Conservation (phyloP, 768 basidiomycete genomes). For the Kwoniella bestiolae region DNA sequence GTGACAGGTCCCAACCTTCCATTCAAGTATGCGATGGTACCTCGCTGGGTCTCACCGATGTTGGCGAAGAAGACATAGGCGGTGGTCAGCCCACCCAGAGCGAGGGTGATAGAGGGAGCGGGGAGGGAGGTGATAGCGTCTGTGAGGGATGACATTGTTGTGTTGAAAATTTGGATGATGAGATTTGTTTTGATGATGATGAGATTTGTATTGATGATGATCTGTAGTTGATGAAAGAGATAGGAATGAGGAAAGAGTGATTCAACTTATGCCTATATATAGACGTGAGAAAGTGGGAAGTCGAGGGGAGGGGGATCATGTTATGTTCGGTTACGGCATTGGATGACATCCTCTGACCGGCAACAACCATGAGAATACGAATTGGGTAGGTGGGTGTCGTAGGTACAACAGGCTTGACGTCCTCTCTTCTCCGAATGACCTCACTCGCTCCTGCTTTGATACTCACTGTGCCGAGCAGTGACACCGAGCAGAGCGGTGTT, state of each 20-base stretch:
- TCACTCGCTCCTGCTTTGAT: too few relatives aligned
- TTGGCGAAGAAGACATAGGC: conserved; percentile 23
- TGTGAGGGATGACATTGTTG: neutral
- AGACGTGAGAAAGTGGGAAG: neutral
- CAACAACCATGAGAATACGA: too few relatives aligned
- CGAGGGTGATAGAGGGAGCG: conserved; percentile 24
- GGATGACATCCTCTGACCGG: neutral
- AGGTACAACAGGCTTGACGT: too few relatives aligned
- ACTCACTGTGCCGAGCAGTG: too few relatives aligned
- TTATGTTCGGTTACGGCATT: neutral
- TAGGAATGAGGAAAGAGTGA: too few relatives aligned
- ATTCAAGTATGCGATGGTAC: conserved; percentile 18
- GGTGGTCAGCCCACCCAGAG: conserved; percentile 19
- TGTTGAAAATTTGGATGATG: too few relatives aligned
- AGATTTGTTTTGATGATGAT: neutral
- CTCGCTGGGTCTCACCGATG: conserved; percentile 14
- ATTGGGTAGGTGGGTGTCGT: too few relatives aligned
- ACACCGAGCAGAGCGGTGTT: too few relatives aligned
- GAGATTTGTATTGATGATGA: neutral
- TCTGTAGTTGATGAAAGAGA: neutral
- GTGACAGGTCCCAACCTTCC: conserved; percentile 5
- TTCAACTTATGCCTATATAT: too few relatives aligned
- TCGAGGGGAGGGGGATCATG: too few relatives aligned
- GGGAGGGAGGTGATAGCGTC: conserved; percentile 11
- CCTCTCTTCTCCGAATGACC: too few relatives aligned